These are phyloP conservation scores for Ampelocalamus luodianensis DNA, from an alignment of 176 grass and related monocot genomes.

Conservation along the genomic window DNA sequence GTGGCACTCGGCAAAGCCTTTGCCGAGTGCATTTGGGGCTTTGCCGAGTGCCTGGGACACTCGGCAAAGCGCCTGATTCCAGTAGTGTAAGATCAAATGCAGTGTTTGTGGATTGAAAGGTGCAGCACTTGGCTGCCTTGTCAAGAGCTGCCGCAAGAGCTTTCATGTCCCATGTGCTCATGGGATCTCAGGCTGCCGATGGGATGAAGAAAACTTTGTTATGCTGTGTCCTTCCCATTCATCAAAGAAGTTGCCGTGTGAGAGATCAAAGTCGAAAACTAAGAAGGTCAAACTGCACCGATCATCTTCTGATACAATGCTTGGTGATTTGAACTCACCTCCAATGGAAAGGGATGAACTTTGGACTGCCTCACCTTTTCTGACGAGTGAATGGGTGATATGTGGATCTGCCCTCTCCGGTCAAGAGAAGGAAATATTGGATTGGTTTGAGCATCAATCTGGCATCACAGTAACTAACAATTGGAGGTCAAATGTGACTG, in stretches of 20 bases:
- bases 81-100: slow-evolving; percentile 98
- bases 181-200: slow-evolving; percentile 69
- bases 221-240: slow-evolving; percentile 85
- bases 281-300: slow-evolving; percentile 48
- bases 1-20: too few relatives aligned
- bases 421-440: slow-evolving; percentile 70
- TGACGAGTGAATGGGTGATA: slow-evolving; percentile 75
- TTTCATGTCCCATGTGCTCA: slow-evolving; percentile 89
- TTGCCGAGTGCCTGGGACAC: too few relatives aligned
- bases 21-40: too few relatives aligned
- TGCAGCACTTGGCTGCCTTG: slow-evolving; percentile 90
- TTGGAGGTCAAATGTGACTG: slow-evolving; percentile 75
- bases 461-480: slow-evolving; percentile 56
- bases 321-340: slow-evolving; percentile 50
- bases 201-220: slow-evolving; percentile 86
- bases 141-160: slow-evolving; percentile 88
- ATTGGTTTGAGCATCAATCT: slow-evolving; percentile 66
- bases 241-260: slow-evolving; percentile 82
- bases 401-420: slow-evolving; percentile 77
- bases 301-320: slow-evolving; percentile 47
- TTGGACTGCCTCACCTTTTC: slow-evolving; percentile 54
- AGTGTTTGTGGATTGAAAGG: slow-evolving; percentile 87
- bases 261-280: slow-evolving; percentile 63
- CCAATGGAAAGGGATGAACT: slow-evolving; percentile 50
- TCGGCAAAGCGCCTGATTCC: too few relatives aligned